Base-by-base conservation (phyloP, 1,139 yeast genomes). In the Hyphopichia burtonii region DNA sequence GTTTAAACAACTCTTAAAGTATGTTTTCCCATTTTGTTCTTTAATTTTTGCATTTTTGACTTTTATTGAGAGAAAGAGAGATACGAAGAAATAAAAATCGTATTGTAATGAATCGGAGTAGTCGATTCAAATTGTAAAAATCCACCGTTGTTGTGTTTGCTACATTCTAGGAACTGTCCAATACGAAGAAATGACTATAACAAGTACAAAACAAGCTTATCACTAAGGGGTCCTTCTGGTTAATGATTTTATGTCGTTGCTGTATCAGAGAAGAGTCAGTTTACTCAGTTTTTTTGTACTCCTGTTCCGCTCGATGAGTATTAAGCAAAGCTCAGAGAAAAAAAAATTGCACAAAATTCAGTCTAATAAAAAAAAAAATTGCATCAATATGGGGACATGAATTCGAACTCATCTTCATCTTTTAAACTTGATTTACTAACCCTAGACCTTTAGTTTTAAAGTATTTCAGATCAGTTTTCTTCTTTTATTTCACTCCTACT, bases 1-100 rank as follows among this genome's bases (percentile, higher is more conserved):
- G 44, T 43, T 43, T 37, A 8, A 37, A 35, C 39, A 33, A 30
- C 34, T 34, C 38, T 38, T 37, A 25, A 37, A 39, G 49, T 46
- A 46, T 40, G 49, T 45, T 31, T 19, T 6, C 34, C 11, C 6
- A 18, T 10, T 31, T 16, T 25, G 7, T 30, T 30, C 4, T 16
- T 30, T 14, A n/a, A 3, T 17, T 4, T 16, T 30, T 30, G 9
- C 32, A 4, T n/a, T 14, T 30, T 10, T 25, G 28, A 8, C 8
- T 20, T 25, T 25, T 9, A 9, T 25, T 7, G 11, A 8, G 28
- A 25, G 12, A 10, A 25, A 9, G 4, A 4, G 12, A 25, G 28
- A 25, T 20, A 20, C 23, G 23, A 20, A 20, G 23, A 20, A 20
- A 8, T 20, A 20, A 20, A 6, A 20, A 6, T 20, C 23, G 23